Evolutionary conservation across 2,329 filamentous ascomycete genomes (phyloP), one percentile per base, ranked within the genome.

Genomic region (Neofusicoccum sp.): DNA sequence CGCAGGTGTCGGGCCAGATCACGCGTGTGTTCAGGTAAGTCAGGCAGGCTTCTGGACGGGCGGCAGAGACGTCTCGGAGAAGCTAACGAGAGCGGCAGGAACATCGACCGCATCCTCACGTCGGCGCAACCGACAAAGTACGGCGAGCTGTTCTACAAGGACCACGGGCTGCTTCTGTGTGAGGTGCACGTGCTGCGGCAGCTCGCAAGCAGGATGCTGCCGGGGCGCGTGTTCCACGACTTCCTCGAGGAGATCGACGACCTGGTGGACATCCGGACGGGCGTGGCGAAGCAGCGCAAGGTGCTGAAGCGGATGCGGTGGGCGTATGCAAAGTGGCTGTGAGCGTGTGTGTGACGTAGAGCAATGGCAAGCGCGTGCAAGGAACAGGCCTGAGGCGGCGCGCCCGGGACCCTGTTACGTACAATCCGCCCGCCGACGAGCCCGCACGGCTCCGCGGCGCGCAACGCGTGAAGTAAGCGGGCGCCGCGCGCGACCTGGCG

Each of bases 211-310:
- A 82, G 79, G 28, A 78, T 93, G 44, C 85, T 98, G 68, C 92
- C 92, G 0, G 82, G 85, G 1, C 86, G 91, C 47, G 85, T 96
- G 11, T 88, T 89, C 71, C 87, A 88, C 69, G 93, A 97, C 70
- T 97, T 99, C 71, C 78, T 93, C 62, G 91, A 96, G 75, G 95
- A 99, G 73, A 81, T 97, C 37, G 87, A 90, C 64, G 93, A 97
- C 71, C 81, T 99, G 54, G 87, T 92, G 22, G 93, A 97, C 72
- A 87, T 94, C 67, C 80, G 86, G 52, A 89, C 87, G 69, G 92
- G 92, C 2, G 85, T 96, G 58, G 85, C 88, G 70, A 85, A 88
- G 69, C 94, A 98, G 80, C 83, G 88, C 64, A 89, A 87, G 73
- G 90, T 94, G 47, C 79, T 97, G 61, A 87, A 93, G 69, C 85